A percentile compares a stretch with the other conserved stretches of the same genome.
Evolutionary conservation across 257 asterid species (phyloP).

Genomic region (Solanum etuberosum): DNA sequence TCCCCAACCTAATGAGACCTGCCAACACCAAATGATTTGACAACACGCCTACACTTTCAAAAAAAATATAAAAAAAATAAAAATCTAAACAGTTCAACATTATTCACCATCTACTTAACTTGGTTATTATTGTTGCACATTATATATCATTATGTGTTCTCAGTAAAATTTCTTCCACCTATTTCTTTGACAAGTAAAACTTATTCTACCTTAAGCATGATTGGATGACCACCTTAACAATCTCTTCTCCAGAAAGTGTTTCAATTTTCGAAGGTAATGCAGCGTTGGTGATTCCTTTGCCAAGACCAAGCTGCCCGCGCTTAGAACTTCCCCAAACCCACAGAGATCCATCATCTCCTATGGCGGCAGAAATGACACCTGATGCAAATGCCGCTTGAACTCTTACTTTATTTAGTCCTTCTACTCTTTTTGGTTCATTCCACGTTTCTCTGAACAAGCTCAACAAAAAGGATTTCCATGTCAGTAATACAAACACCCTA

Average conservation of each 20-base stretch:
- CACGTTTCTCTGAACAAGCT: slow-evolving; percentile 47
- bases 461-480: not conserved
- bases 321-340: slow-evolving; percentile 99
- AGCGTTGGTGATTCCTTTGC: slow-evolving; percentile 46
- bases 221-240: slow-evolving; percentile 66
- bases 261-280: slow-evolving; percentile 55
- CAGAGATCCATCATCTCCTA: slow-evolving; percentile 77
- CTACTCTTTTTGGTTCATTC: slow-evolving; percentile 61
- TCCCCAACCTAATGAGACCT: slow-evolving; percentile 97
- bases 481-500: not conserved
- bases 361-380: slow-evolving; percentile 68
- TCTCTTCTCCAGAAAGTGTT: slow-evolving; percentile 57
- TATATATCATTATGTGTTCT: not conserved
- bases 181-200: slow-evolving; percentile 21
- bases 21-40: slow-evolving; percentile 12
- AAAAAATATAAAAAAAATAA: not conserved
- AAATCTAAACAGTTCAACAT: not conserved
- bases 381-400: slow-evolving; percentile 65
- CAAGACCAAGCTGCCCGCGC: slow-evolving; percentile 90
- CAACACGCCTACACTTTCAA: not conserved
- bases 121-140: not conserved
- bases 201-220: slow-evolving; percentile 45
- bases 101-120: not conserved
- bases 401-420: slow-evolving; percentile 52
- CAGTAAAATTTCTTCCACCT: not conserved